phyloP scores from a whole-genome alignment of 768 basidiomycete species.

The Megacollybia marginata region DNA sequence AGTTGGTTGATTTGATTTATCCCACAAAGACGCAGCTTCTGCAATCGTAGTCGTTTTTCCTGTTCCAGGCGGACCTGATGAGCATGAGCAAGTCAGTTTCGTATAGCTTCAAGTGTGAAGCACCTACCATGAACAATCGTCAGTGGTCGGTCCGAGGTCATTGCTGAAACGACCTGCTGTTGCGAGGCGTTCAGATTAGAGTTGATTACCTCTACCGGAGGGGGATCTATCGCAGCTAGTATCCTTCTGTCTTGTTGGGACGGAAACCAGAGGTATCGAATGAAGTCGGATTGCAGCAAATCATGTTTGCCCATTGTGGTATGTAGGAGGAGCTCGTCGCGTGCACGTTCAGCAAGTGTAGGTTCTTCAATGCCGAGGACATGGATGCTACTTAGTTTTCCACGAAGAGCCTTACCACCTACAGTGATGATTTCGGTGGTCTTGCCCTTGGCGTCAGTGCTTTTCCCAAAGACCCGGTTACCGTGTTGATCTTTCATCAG shows the following conservation, averaged over 20 bases:
- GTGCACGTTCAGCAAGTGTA: conserved; percentile 31
- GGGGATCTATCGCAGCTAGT: neutral
- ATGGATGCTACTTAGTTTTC: conserved; percentile 22
- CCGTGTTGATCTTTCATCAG: conserved; percentile 28
- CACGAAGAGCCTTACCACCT: conserved; percentile 10
- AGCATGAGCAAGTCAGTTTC: neutral
- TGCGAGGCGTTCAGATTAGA: conserved; percentile 30
- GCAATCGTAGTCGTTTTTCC: conserved; percentile 49
- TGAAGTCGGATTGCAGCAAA: conserved; percentile 25
- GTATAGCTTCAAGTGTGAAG: neutral
- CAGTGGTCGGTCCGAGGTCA: conserved; percentile 23
- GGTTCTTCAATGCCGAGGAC: conserved; percentile 34
- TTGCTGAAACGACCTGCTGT: conserved; percentile 23
- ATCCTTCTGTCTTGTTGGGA: conserved; percentile 5
- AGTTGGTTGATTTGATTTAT: conserved; percentile 11
- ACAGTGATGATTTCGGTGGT: conserved; percentile 25
- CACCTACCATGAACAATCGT: conserved; percentile 32
- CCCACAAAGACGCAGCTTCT: conserved; percentile 32
- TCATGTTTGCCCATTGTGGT: conserved; percentile 23
- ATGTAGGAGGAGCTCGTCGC: conserved; percentile 28
- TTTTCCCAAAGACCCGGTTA: conserved; percentile 21
- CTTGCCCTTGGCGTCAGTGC: conserved; percentile 24
- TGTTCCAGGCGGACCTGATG: conserved; percentile 41
- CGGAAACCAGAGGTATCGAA: conserved; percentile 34
- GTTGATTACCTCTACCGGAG: neutral